Evolutionary conservation across 1,284 basidiomycete species (phyloP).

Genomic region (Papiliotrema flavescens): DNA sequence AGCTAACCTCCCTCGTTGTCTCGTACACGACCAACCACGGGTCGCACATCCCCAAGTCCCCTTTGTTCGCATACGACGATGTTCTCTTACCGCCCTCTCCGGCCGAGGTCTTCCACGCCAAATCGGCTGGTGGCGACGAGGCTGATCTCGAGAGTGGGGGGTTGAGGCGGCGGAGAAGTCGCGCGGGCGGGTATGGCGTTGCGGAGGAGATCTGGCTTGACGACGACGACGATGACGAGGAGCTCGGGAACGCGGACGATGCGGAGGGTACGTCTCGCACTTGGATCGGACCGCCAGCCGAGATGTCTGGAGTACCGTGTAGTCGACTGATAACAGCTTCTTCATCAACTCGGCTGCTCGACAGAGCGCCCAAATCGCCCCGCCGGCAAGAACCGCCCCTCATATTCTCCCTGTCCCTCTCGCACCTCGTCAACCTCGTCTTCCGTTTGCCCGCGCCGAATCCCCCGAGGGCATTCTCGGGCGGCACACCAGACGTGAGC

Average conservation of each 20-base stretch:
- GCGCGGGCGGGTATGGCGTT: constrained; percentile 5
- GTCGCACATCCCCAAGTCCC: constrained; percentile 15
- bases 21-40: constrained; percentile 33
- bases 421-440: constrained; percentile 28
- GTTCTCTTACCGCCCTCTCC: constrained; percentile 30
- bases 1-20: constrained; percentile 31
- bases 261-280: too few relatives aligned
- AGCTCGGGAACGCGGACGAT: background rate
- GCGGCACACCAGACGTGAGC: constrained; percentile 28
- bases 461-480: constrained; percentile 23
- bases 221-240: constrained; percentile 21
- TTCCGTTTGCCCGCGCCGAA: constrained; percentile 30
- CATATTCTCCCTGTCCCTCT: constrained; percentile 31
- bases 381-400: constrained; percentile 27
- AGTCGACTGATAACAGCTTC: background rate
- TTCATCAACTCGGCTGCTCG: background rate
- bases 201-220: constrained; percentile 26
- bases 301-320: too few relatives aligned
- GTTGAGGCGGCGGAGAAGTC: background rate
- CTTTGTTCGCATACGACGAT: constrained; percentile 37
- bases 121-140: constrained; percentile 6
- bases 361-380: background rate
- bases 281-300: too few relatives aligned
- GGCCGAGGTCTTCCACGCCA: constrained; percentile 1
- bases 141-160: constrained; percentile 16